These are phyloP conservation scores for Trichomonas tenax DNA, from an alignment of 208 protist genomes.

Conservation along the genomic window DNA sequence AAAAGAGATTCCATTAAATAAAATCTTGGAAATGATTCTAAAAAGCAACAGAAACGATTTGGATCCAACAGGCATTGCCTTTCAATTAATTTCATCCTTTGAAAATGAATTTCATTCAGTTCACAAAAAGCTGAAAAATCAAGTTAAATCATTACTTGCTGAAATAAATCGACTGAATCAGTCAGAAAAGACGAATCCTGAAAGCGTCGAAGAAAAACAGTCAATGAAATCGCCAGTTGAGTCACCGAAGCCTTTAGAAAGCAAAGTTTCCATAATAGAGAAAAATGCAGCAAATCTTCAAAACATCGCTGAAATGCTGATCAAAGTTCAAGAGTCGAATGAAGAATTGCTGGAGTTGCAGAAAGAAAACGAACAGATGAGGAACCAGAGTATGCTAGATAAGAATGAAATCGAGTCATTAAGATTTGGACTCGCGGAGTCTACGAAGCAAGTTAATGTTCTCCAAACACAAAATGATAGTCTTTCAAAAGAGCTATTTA, in stretches of 20 bases:
- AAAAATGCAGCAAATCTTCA: background rate
- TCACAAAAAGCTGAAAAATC: background rate
- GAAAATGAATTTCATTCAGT: background rate
- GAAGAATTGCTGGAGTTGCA: background rate
- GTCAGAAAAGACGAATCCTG: background rate
- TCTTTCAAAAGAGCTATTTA: background rate
- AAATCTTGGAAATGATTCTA: background rate
- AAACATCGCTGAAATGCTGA: background rate
- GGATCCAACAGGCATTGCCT: background rate
- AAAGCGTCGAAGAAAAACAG: no score
- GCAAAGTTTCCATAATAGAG: background rate
- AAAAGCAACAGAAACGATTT: background rate
- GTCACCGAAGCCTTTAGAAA: background rate
- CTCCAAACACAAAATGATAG: background rate
- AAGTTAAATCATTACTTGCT: background rate
- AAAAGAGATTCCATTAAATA: background rate
- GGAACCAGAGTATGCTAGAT: background rate
- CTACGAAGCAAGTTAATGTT: background rate
- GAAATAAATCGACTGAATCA: background rate
- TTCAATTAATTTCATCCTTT: background rate
- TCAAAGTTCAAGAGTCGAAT: background rate
- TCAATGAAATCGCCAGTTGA: background rate
- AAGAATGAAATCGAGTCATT: background rate
- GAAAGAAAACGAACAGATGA: background rate
- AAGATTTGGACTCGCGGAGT: background rate